Evolutionary conservation across 208 protist genomes (phyloP).

Genomic region (Trypanosoma boissoni): DNA sequence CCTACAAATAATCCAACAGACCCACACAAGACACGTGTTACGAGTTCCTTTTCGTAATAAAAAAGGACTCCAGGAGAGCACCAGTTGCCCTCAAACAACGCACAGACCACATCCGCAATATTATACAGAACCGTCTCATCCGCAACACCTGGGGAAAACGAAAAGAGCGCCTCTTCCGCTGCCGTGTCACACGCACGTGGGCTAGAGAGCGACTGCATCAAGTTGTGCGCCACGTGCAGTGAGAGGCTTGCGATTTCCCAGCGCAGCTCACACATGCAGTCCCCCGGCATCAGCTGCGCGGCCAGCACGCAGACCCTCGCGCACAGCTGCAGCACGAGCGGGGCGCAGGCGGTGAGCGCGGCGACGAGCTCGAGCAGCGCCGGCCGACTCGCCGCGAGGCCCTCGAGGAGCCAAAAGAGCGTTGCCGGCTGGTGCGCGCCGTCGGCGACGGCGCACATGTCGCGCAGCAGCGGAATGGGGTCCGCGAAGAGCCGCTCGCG

Average conservation of each 20-base stretch:
- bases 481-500: slow-evolving; percentile 28
- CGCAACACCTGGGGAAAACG: slow-evolving; percentile 35
- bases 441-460: slow-evolving; percentile 60
- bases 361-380: slow-evolving; percentile 34
- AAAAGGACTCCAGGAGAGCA: slow-evolving; percentile 74
- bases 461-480: slow-evolving; percentile 36
- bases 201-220: too few relatives aligned
- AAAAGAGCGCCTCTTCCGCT: slow-evolving; percentile 20
- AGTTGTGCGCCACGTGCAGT: too few relatives aligned
- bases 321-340: slow-evolving; percentile 47
- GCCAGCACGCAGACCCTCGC: slow-evolving; percentile 42
- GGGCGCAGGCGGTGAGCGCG: slow-evolving; percentile 20
- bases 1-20: slow-evolving; percentile 59
- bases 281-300: slow-evolving; percentile 32
- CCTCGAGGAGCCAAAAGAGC: slow-evolving; percentile 50
- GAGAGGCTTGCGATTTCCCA: slow-evolving; percentile 60
- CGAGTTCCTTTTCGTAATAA: slow-evolving; percentile 54
- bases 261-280: slow-evolving; percentile 36
- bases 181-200: slow-evolving; percentile 25
- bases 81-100: slow-evolving; percentile 63
- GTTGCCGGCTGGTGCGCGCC: slow-evolving; percentile 67
- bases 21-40: slow-evolving; percentile 53
- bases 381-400: slow-evolving; percentile 29
- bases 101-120: slow-evolving; percentile 56
- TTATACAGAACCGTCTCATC: slow-evolving; percentile 62